A percentile compares a stretch with the other conserved stretches of the same genome.
These are phyloP conservation scores for Acmispon strigosus DNA, from an alignment of 306 rosid species.

Conservation along the genomic window DNA sequence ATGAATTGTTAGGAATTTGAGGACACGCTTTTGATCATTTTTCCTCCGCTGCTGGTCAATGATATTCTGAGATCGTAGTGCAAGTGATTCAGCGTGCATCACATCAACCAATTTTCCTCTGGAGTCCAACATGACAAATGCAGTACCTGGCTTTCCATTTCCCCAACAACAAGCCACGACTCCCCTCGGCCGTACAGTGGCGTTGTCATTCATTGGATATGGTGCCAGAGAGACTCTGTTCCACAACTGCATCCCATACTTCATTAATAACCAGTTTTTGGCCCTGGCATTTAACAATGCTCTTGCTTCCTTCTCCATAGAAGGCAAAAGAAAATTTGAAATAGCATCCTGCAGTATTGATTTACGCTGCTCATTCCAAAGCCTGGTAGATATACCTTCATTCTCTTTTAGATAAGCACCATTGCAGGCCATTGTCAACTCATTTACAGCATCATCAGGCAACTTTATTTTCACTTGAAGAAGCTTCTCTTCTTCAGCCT, in stretches of 20 bases:
- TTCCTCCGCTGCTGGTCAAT: constrained; percentile 36
- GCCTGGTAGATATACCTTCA: constrained; percentile 19
- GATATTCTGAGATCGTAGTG: constrained; percentile 31
- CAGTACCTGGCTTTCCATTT: constrained; percentile 40
- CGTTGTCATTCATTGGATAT: constrained; percentile 10
- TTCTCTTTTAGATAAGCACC: constrained; percentile 22
- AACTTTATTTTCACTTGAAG: constrained; percentile 32
- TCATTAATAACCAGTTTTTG: constrained; percentile 30
- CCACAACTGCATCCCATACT: constrained; percentile 40
- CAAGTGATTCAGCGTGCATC: constrained; percentile 40
- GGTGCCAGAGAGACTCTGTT: constrained; percentile 37
- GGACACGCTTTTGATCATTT: constrained; percentile 32
- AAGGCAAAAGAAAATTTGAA: constrained; percentile 34
- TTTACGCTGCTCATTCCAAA: constrained; percentile 47
- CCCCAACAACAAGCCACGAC: constrained; percentile 47
- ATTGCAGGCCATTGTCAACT: constrained; percentile 23
- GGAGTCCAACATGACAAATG: constrained; percentile 43
- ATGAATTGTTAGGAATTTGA: constrained; percentile 29
- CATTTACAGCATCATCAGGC: constrained; percentile 24
- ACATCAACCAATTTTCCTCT: constrained; percentile 36
- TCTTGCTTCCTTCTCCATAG: constrained; percentile 46
- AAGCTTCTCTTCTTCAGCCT: constrained; percentile 45
- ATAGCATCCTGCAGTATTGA: constrained; percentile 32
- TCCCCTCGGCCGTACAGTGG: constrained; percentile 7
- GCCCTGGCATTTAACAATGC: constrained; percentile 28